These are phyloP conservation scores for Cladosporium sphaerospermum DNA, from an alignment of 2,329 filamentous ascomycete genomes.

Conservation along the genomic window DNA sequence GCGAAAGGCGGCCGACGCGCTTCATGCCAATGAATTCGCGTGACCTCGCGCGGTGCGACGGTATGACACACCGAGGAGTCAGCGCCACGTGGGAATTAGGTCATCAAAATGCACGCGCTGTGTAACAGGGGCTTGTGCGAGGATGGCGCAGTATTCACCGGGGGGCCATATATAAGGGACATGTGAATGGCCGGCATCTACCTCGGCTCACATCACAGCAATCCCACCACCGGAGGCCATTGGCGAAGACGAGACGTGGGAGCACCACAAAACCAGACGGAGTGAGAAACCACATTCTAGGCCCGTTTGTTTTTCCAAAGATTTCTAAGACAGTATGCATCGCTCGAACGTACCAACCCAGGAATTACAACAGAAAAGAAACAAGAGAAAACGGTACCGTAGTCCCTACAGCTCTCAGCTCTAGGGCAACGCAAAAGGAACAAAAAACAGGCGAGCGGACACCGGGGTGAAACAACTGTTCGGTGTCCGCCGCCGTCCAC, in stretches of 20 bases:
- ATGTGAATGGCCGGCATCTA: neutral
- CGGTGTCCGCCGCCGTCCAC: too few species aligned
- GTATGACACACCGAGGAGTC: neutral
- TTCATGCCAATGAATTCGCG: neutral
- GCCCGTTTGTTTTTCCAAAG: neutral
- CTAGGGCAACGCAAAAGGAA: neutral
- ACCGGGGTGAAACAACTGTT: neutral
- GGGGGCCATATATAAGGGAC: neutral
- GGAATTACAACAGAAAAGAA: slow-evolving; percentile 6
- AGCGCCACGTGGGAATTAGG: slow-evolving; percentile 4
- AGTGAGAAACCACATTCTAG: neutral
- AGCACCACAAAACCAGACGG: neutral
- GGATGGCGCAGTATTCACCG: too few species aligned
- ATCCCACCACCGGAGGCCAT: too few species aligned
- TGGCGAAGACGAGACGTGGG: neutral
- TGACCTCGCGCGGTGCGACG: neutral
- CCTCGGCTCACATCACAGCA: too few species aligned
- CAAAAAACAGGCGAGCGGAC: neutral
- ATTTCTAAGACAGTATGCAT: slow-evolving; percentile 1
- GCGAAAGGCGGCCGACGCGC: neutral
- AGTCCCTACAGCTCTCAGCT: neutral
- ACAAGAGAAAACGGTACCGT: neutral
- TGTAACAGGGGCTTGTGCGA: too few species aligned
- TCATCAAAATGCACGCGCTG: neutral
- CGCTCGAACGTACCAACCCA: slow-evolving; percentile 12